Evolutionary conservation across 495 filamentous ascomycete species (phyloP), one percentile per base, ranked within the genome.

Genomic region (Neurospora sp.): DNA sequence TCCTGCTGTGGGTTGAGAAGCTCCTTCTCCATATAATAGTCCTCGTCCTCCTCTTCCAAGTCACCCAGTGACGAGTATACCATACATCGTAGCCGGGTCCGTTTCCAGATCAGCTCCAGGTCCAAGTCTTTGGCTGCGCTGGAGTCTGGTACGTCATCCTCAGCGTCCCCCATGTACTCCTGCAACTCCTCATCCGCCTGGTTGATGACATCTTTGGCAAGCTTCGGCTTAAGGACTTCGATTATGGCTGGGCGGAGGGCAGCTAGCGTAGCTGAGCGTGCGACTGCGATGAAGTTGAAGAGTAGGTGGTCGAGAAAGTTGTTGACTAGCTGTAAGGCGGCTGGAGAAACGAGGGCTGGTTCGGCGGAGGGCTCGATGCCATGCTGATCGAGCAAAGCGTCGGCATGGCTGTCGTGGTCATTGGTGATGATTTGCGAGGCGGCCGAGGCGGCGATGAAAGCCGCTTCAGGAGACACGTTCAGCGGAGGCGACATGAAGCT

Each of bases 31-130:
- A 94, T 91, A 75, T 90, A 93, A 74, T 89, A 89, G 78, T 97
- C 94, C 79, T 99, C 96, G 70, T 98, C 96, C 76, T 98, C 93
- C 82, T 97, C 94, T 81, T 99, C 96, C 88, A 99, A 89, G 77
- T 99, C 96, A 35, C 96, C 96, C 16, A 99, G 83, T 12, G 94
- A 94, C 8, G 93, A 98, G 79, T 98, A 98, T 20, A 98, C 95
- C 96, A 99, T 98, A 78, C 94, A 96, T 71, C 96, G 89, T 71
- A 99, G 82, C 69, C 96, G 90, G 1, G 93, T 94, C 70, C 94
- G 87, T 81, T 94, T 97, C 94, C 94, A 99, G 16, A 94, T 89
- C 68, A 91, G 84, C 77, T 97, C 90, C 16, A 97, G 83, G 78
- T 98, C 93, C 88, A 94, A 97, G 72, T 91, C 89, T 2, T 84